These are phyloP conservation scores for Graphilbum fragrans DNA, from an alignment of 2,329 filamentous ascomycete species.

Conservation along the genomic window DNA sequence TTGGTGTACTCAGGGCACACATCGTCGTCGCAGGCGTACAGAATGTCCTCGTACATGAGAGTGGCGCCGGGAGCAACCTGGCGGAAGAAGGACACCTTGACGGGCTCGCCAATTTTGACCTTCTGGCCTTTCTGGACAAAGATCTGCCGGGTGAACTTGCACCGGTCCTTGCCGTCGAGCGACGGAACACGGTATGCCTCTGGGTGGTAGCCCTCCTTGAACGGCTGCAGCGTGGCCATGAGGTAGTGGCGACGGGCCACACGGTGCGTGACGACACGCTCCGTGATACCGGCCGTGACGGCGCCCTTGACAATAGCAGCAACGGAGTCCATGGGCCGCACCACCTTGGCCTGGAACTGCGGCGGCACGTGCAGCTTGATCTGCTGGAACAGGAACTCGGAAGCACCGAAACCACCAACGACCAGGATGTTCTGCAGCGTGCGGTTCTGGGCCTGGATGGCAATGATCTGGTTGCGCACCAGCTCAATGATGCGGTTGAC, in stretches of 20 bases:
- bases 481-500: slow-evolving; percentile 94
- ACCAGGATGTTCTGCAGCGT: slow-evolving; percentile 91
- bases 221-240: slow-evolving; percentile 96
- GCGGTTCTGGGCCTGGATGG: slow-evolving; percentile 94
- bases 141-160: slow-evolving; percentile 97
- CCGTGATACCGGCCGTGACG: slow-evolving; percentile 93
- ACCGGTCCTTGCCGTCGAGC: slow-evolving; percentile 91
- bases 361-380: slow-evolving; percentile 97
- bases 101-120: slow-evolving; percentile 97
- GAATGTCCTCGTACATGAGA: slow-evolving; percentile 97
- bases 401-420: slow-evolving; percentile 95
- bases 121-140: slow-evolving; percentile 98
- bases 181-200: slow-evolving; percentile 96
- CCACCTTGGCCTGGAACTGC: slow-evolving; percentile 96
- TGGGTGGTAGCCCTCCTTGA: slow-evolving; percentile 97
- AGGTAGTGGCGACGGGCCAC: slow-evolving; percentile 96
- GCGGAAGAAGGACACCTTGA: slow-evolving; percentile 97
- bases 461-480: slow-evolving; percentile 96
- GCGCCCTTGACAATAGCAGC: slow-evolving; percentile 97
- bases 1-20: slow-evolving; percentile 98
- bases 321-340: slow-evolving; percentile 96
- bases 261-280: slow-evolving; percentile 91
- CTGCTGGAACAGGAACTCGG: slow-evolving; percentile 98
- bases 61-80: slow-evolving; percentile 95
- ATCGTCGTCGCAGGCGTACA: slow-evolving; percentile 96